A percentile compares a stretch with the other conserved stretches of the same genome.
Conservation (phyloP, 2,329 filamentous ascomycete species). For the Balansia obtecta region DNA sequence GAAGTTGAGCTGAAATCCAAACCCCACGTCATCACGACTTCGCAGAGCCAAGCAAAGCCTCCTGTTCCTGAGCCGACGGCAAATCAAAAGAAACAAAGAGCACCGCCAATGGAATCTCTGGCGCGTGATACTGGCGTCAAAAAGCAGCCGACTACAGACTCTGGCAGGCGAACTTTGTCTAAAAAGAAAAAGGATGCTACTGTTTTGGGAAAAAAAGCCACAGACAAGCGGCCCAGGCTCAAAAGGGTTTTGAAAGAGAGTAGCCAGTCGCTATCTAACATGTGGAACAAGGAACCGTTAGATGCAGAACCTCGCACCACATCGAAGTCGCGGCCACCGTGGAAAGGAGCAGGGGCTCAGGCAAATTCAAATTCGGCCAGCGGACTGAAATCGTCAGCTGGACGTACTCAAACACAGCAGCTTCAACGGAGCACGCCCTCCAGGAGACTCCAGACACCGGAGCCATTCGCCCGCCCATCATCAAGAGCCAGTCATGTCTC, state of each 20-base stretch:
- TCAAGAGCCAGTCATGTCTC: constrained; percentile 38
- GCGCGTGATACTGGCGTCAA: constrained; percentile 9
- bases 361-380: background rate
- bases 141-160: background rate
- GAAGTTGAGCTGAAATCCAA: background rate
- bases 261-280: constrained; percentile 31
- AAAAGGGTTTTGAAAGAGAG: constrained; percentile 40
- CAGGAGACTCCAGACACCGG: constrained; percentile 12
- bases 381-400: constrained; percentile 4
- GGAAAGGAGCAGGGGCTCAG: constrained; percentile 11
- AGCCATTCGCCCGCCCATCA: constrained; percentile 23
- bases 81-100: constrained; percentile 35
- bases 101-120: constrained; percentile 17
- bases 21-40: background rate
- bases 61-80: constrained; percentile 12
- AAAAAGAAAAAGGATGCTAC: constrained; percentile 19
- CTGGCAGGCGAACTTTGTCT: constrained; percentile 8
- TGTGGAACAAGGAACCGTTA: constrained; percentile 36
- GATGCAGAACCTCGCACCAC: constrained; percentile 9
- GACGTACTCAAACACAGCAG: constrained; percentile 5
- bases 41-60: background rate
- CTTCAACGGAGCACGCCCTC: constrained; percentile 1
- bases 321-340: constrained; percentile 14
- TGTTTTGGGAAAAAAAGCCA: constrained; percentile 7
- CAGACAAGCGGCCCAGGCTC: constrained; percentile 15